Percentiles rank a stretch among this genome's conserved stretches.
Conservation (phyloP, 305 asterid genomes). For the Fraxinus nigra region DNA sequence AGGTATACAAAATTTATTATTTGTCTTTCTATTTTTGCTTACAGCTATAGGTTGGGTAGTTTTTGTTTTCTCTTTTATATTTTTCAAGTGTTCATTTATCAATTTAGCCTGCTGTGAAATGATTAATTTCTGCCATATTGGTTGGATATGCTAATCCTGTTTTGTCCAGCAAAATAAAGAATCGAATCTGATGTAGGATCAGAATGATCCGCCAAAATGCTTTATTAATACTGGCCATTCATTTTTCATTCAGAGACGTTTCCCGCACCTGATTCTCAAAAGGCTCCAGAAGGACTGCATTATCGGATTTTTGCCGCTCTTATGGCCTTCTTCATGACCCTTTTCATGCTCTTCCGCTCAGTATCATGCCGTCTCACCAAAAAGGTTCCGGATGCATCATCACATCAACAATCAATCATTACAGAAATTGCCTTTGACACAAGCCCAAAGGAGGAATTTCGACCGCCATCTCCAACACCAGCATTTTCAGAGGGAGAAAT, state of each 20-base stretch:
- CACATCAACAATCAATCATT: conserved; percentile 24
- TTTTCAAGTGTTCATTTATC: not conserved
- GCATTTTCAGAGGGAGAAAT: conserved; percentile 78
- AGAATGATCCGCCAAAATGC: not conserved
- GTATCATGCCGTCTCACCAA: conserved; percentile 43
- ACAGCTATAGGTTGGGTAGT: not conserved
- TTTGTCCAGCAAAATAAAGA: not conserved
- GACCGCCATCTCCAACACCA: conserved; percentile 80
- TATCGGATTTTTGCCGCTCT: conserved; percentile 58
- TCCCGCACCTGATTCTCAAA: conserved; percentile 41
- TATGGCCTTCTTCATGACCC: conserved; percentile 74
- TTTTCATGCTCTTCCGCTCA: conserved; percentile 50
- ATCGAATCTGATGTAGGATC: not conserved
- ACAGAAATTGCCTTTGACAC: conserved; percentile 33
- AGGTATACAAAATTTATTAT: not conserved
- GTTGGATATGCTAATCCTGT: not conserved
- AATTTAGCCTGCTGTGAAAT: not conserved
- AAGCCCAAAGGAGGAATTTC: conserved; percentile 58
- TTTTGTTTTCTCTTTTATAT: not conserved
- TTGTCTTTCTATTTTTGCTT: not conserved
- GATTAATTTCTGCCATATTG: not conserved
- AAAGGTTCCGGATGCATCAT: conserved; percentile 49
- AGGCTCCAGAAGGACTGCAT: conserved; percentile 54
- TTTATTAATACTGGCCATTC: not conserved
- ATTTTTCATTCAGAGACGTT: conserved; percentile 40